phyloP scores from a whole-genome alignment of 2,329 filamentous ascomycete species.

The Epicoccum nigrum region DNA sequence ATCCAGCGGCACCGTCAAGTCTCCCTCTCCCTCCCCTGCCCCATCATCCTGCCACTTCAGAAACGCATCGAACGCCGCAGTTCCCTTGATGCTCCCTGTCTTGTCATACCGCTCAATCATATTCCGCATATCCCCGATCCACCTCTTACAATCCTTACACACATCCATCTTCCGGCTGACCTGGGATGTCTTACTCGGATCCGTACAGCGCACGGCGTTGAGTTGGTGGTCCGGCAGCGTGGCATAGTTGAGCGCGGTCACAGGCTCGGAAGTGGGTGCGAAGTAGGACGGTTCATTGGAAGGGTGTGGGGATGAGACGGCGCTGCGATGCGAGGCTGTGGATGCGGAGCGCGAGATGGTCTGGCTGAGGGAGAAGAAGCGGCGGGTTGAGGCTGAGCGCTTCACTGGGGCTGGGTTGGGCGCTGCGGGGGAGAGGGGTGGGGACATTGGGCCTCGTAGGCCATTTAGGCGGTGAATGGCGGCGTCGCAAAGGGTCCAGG shows the following conservation, averaged over 20 bases:
- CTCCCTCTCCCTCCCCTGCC: conserved; percentile 23
- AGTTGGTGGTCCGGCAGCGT: conserved; percentile 39
- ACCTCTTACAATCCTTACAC: conserved; percentile 36
- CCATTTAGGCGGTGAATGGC: conserved; percentile 31
- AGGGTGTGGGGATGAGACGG: conserved; percentile 18
- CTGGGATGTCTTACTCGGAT: conserved; percentile 25
- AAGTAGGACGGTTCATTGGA: conserved; percentile 22
- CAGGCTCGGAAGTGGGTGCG: background rate
- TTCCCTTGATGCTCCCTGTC: conserved; percentile 39
- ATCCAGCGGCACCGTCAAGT: conserved; percentile 30
- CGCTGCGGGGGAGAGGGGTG: conserved; percentile 28
- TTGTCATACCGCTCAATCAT: conserved; percentile 42
- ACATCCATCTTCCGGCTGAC: conserved; percentile 36
- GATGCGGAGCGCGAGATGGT: conserved; percentile 34
- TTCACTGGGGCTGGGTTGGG: conserved; percentile 22
- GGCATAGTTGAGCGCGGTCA: conserved; percentile 22
- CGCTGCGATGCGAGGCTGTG: conserved; percentile 29
- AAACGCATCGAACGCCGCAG: conserved; percentile 38
- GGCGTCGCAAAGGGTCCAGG: conserved; percentile 38
- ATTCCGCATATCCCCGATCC: conserved; percentile 38
- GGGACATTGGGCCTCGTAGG: conserved; percentile 38
- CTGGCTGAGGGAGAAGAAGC: conserved; percentile 34
- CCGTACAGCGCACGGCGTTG: conserved; percentile 25
- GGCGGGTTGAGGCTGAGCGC: conserved; percentile 29
- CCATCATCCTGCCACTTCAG: conserved; percentile 33